Base-by-base conservation (phyloP, 1,284 basidiomycete genomes). In the Melanopsichium pennsylvanicum region DNA sequence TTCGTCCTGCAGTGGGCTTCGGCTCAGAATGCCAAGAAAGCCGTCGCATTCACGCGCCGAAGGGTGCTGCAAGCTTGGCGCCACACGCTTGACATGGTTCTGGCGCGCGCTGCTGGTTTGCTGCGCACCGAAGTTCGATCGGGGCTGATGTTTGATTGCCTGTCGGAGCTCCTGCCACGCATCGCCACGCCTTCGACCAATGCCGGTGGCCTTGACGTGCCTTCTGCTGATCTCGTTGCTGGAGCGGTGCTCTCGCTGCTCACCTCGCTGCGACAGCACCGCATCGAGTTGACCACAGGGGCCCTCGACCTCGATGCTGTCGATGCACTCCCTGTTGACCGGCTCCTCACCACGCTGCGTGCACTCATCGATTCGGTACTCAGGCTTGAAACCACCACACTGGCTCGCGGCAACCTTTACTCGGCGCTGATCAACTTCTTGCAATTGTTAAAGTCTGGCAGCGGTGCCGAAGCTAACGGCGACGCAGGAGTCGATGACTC, bases 321-420 rank as follows among this genome's bases (percentile, higher is more conserved):
- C 3, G 69, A 63, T 16, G 66, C 70, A 10, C 67, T 74, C 2
- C 74, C 74, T 13, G 48, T 66, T 0, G 94, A 97, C 75, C 86
- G 92, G 27, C 83, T 97, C 7, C 86, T 88, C 50, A 82, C 86
- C 1, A 87, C 93, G 29, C 84, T 97, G n/a, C 87, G 88, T 27
- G 88, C 86, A 62, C 84, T 93, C 22, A 78, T 96, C 52, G 88
- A 92, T 57, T 90, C 89, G 35, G 86, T 93, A 43, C 78, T 90
- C 46, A 87, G 90, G 58, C 89, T 87, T 48, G 90, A 89, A 51
- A 89, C 88, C 5, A 86, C 89, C n/a, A 91, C 93, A 72, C 84
- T 90, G 42, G 89, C 93, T n/a, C 88, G 94, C n/a, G 94, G 94
- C 11, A 97, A 97, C 80, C 84, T 97, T n/a, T 97, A 96, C 81